Conservation (phyloP, 345 rosid genomes). For the Populus deltoides region DNA sequence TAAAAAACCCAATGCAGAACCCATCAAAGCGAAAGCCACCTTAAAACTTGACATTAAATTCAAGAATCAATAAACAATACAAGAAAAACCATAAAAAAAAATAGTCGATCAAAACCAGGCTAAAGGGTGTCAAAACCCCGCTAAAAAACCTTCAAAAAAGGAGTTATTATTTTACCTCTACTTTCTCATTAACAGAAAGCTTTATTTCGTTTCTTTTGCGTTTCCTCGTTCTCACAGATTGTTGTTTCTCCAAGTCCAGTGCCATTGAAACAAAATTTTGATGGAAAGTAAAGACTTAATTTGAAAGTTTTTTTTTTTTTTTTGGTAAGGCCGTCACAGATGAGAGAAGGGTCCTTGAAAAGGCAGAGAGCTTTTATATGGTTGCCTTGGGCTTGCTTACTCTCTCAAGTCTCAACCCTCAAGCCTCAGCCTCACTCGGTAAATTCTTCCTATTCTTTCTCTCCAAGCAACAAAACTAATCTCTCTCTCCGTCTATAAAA, state of each 20-base stretch:
- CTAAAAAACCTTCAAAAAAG: not conserved
- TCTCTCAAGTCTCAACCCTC: not conserved
- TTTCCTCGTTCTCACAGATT: slow-evolving; percentile 8
- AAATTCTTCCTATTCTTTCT: not conserved
- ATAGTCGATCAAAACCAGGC: not conserved
- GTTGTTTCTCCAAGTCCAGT: not conserved
- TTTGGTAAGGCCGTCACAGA: no score
- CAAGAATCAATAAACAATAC: not conserved
- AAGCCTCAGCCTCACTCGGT: not conserved
- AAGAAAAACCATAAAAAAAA: not conserved
- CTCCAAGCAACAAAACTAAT: slow-evolving; percentile 15
- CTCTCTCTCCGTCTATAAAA: no score
- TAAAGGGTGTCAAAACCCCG: not conserved
- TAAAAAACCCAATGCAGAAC: slow-evolving; percentile 1
- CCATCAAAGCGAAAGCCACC: not conserved
- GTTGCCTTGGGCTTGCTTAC: no score
- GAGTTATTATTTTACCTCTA: slow-evolving; percentile 28
- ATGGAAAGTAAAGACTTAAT: not conserved
- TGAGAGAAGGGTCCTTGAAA: not conserved
- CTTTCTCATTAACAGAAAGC: slow-evolving; percentile 22
- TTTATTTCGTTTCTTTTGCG: slow-evolving; percentile 13
- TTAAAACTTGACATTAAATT: not conserved
- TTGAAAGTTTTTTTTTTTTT: not conserved
- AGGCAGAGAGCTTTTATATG: not conserved
- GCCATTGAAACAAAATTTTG: not conserved